phyloP scores from a whole-genome alignment of 495 filamentous ascomycete species.

The Penicillium herquei region DNA sequence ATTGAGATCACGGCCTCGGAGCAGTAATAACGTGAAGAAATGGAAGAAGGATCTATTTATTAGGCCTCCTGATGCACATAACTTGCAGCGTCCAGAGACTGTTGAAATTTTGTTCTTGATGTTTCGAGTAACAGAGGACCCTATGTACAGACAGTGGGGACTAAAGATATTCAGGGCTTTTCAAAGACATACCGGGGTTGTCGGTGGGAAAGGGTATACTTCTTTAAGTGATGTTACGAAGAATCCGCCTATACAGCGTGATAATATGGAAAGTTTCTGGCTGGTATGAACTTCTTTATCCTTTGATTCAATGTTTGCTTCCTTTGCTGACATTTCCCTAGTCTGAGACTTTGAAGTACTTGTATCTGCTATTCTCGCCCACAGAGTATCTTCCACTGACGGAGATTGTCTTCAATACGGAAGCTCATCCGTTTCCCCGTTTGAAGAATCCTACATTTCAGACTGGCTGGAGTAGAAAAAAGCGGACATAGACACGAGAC shows the following conservation, averaged over 20 bases:
- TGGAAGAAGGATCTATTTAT: conserved; percentile 58
- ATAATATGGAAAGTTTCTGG: conserved; percentile 87
- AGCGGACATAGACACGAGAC: background rate
- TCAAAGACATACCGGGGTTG: conserved; percentile 64
- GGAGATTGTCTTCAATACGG: conserved; percentile 6
- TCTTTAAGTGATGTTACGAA: conserved; percentile 13
- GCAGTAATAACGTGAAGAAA: conserved; percentile 3
- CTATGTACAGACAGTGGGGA: conserved; percentile 79
- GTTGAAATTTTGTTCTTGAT: conserved; percentile 85
- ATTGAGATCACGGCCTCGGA: background rate
- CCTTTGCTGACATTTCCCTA: background rate
- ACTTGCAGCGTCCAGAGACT: conserved; percentile 82
- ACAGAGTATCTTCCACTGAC: conserved; percentile 1
- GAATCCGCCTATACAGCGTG: conserved; percentile 32
- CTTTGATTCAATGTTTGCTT: background rate
- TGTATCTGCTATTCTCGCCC: conserved; percentile 76
- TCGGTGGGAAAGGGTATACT: conserved; percentile 52
- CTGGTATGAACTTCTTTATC: conserved; percentile 33
- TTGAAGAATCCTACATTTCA: conserved; percentile 3
- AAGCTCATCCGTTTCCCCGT: conserved; percentile 2
- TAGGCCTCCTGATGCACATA: conserved; percentile 66
- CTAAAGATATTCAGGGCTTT: conserved; percentile 89
- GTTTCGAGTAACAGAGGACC: conserved; percentile 84
- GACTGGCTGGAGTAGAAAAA: conserved; percentile 6
- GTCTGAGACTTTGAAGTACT: conserved; percentile 86